A percentile compares a stretch with the other conserved stretches of the same genome.
These are phyloP conservation scores for Oryza coarctata DNA, from an alignment of 176 grass and related monocot species.

Conservation along the genomic window DNA sequence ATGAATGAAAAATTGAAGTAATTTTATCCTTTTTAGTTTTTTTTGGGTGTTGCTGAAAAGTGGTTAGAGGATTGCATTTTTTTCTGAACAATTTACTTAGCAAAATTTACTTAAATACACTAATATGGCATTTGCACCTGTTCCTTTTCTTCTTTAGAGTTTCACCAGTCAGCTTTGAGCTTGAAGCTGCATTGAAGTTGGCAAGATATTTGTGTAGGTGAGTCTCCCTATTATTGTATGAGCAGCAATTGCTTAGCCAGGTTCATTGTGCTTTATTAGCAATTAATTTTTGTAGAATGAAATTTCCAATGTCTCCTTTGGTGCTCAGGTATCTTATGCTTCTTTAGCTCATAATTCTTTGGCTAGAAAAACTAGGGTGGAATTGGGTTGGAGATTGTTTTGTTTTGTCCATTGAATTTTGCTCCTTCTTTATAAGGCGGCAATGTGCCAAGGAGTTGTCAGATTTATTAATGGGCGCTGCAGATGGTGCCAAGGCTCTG, in stretches of 20 bases:
- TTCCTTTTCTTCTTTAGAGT: slow-evolving; percentile 56
- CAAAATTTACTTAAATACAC: neutral
- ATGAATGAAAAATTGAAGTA: slow-evolving; percentile 13
- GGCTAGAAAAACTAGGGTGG: neutral
- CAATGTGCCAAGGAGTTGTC: slow-evolving; percentile 90
- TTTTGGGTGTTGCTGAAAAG: slow-evolving; percentile 9
- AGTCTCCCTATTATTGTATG: slow-evolving; percentile 26
- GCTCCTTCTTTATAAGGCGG: slow-evolving; percentile 48
- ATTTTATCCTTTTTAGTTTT: neutral
- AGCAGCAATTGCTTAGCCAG: neutral
- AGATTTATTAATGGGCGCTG: slow-evolving; percentile 96
- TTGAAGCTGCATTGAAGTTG: slow-evolving; percentile 95
- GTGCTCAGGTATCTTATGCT: neutral
- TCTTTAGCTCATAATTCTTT: neutral
- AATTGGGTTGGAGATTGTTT: slow-evolving; percentile 21
- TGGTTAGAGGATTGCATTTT: slow-evolving; percentile 12
- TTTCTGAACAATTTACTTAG: slow-evolving; percentile 21
- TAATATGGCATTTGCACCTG: slow-evolving; percentile 25
- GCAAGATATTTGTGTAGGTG: slow-evolving; percentile 95
- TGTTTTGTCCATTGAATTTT: neutral
- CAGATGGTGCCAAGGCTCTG: slow-evolving; percentile 96
- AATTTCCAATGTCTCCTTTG: neutral
- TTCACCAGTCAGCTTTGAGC: slow-evolving; percentile 99
- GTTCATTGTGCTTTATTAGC: neutral
- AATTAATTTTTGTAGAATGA: slow-evolving; percentile 25